Base-by-base conservation (phyloP, 495 filamentous ascomycete genomes). In the Pseudoneurospora amorphoporcata region DNA sequence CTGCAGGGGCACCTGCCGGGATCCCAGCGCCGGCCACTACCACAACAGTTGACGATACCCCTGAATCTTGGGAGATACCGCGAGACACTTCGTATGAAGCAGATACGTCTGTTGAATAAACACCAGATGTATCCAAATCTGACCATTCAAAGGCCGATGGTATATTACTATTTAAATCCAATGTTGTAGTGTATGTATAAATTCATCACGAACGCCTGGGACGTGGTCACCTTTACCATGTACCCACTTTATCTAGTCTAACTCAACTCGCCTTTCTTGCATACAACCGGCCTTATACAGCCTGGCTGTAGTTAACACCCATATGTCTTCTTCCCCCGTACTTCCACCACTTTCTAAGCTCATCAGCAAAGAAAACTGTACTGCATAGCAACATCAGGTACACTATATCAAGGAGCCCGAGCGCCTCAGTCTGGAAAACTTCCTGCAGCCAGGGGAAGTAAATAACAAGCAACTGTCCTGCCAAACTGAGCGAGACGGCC, bases 291-390 rank as follows among this genome's bases (percentile, higher is more conserved):
- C 39, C 71, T 77, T 80, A 86, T 47, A 86, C 85, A 43, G 84
- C 84, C 72, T 85, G 84, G 61, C 85, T 87, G 76, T 86, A 86
- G 35, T 82, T 81, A 53, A 75, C 79, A 38, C 81, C 76, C 69
- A 81, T 73, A 71, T 81, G 78, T 70, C 80, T 77, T 71, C 82
- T 80, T 74, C 80, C 77, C 41, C 84, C 84, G 74, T 86, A 85
- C 74, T 81, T 81, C 75, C 82, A 87, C 82, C 83, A 95, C 85
- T 99, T 99, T 80, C 95, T 87, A 16, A 82, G 89, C 85, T 99
- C 95, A 82, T 99, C 95, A 19, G 89, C 93, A 91, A 92, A 98
- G 82, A 98, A 97, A 37, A 99, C 95, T 10, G 87, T 88, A 81
- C 94, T 97, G 43, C 94, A 90, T 74, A 98, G 84, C 65, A 84